Percentiles rank a stretch among this genome's conserved stretches.
Evolutionary conservation across 2,329 filamentous ascomycete species (phyloP).

Genomic region (Cladosporium sp.): DNA sequence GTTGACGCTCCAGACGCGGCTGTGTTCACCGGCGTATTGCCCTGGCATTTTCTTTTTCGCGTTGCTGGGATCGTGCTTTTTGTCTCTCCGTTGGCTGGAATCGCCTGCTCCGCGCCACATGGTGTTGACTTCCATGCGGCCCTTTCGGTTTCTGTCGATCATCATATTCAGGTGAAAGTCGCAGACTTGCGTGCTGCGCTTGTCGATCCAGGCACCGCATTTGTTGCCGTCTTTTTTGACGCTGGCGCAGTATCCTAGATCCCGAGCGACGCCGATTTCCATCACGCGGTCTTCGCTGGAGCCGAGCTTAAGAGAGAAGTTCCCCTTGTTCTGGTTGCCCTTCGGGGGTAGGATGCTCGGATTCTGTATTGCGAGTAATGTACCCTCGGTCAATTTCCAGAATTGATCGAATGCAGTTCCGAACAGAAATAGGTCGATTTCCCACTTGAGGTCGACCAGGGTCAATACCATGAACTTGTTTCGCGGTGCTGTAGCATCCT

Average conservation of each 20-base stretch:
- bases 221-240: constrained; percentile 77
- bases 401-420: constrained; percentile 85
- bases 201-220: constrained; percentile 84
- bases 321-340: constrained; percentile 69
- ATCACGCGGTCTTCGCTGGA: constrained; percentile 85
- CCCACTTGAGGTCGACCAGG: constrained; percentile 83
- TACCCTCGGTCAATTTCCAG: constrained; percentile 92
- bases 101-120: constrained; percentile 40
- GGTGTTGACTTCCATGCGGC: constrained; percentile 74
- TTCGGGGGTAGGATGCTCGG: constrained; percentile 86
- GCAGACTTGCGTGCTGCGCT: constrained; percentile 82
- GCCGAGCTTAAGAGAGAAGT: constrained; percentile 80
- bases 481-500: constrained; percentile 46
- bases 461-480: constrained; percentile 93
- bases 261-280: constrained; percentile 78
- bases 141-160: constrained; percentile 64
- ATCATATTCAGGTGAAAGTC: constrained; percentile 87
- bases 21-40: constrained; percentile 51
- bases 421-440: constrained; percentile 89
- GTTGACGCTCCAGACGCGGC: constrained; percentile 40
- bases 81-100: constrained; percentile 10
- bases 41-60: constrained; percentile 19
- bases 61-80: constrained; percentile 13
- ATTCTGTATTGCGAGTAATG: constrained; percentile 86
- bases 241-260: constrained; percentile 84